Evolutionary conservation across 116 monocot genomes (phyloP), one percentile per base, ranked within the genome.

Genomic region (Posidonia oceanica): DNA sequence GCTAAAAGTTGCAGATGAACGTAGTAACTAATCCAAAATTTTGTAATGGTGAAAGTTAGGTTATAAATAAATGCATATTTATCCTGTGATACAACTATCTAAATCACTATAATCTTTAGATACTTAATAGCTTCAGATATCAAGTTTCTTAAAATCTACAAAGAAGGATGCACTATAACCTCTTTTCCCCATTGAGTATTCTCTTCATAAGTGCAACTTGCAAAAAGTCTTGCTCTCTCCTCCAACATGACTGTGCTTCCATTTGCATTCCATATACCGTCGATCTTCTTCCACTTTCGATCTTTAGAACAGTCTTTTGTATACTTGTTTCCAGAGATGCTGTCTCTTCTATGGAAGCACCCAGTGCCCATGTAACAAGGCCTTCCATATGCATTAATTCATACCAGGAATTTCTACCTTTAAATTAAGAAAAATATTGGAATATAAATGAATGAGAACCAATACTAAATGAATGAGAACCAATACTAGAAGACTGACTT

Each of bases 321-420:
- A 37, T 82, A 78, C 14, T 64, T 81, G 39, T 39, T 66, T 3
- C 90, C 86, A 64, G 63, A 68, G 2, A 90, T 75, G 64, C 53
- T 61, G 52, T 82, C 72, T 75, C 90, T 83, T 52, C 86, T 74
- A 61, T 84, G 83, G 63, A 90, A 86, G 69, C 84, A 86, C 37
- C 86, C 83, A 11, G 90, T 80, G 41, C 86, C 86, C 23, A 76
- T 69, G 42, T 86, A 89, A 21, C 73, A 51, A 15, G 74, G 64
- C 13, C 89, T 86, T 79, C 83, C 86, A 63, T 66, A 78, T 17
- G 69, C 69, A 75, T n/a, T n/a, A n/a, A n/a, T 85, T 81, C 20
- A 85, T 48, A 3, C 89, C 80, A 63, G 29, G 75, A 17, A 79
- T 38, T 42, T 85, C 86, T 65, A 86, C 69, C 89, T 89, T 16